Evolutionary conservation across 2,329 filamentous ascomycete species (phyloP), one percentile per base, ranked within the genome.

Genomic region (Annulohypoxylon truncatum): DNA sequence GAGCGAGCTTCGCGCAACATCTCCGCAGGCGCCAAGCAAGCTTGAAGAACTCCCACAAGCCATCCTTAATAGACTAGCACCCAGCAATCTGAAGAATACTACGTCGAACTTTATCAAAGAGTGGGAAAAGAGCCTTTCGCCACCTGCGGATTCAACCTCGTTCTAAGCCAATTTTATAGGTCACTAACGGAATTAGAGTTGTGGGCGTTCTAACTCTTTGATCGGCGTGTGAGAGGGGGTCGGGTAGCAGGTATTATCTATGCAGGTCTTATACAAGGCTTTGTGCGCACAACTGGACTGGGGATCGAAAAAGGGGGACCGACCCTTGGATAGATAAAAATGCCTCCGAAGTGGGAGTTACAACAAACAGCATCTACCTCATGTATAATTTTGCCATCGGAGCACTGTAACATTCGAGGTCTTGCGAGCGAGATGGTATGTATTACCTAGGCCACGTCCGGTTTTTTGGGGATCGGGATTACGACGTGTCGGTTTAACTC

Each of bases 101-200:
- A 92, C 94, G n/a, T 92, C 90, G 33, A 92, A 91, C 67, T 84
- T 97, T 61, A 93, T 97, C 88, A 91, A 90, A 69, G 94, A 97
- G 76, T 97, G 93, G 92, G 95, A 98, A 81, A 92, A 89, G 78
- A 92, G 87, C 70, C 81, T 94, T 12, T 88, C 86, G 1, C 83
- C 88, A 31, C 82, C 85, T 0, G 73, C 78, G 2, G 77, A 75
- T 12, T 61, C 64, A n/a, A 59, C 64, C 24, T 66, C 66, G 10
- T 72, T 70, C 58, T 70, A 68, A 51, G 53, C 52, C 18, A 44
- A 15, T 54, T 33, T 54, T 26, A 54, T 54, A 54, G 52, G 52
- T 31, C 35, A 54, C 10, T 8, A 24, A 28, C 35, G 35, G 52
- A 54, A 54, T 44, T 54, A 44, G 52, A 44, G 26, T 31, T 54